Conservation (phyloP, 768 basidiomycete species). For the Russula dissimulans region DNA sequence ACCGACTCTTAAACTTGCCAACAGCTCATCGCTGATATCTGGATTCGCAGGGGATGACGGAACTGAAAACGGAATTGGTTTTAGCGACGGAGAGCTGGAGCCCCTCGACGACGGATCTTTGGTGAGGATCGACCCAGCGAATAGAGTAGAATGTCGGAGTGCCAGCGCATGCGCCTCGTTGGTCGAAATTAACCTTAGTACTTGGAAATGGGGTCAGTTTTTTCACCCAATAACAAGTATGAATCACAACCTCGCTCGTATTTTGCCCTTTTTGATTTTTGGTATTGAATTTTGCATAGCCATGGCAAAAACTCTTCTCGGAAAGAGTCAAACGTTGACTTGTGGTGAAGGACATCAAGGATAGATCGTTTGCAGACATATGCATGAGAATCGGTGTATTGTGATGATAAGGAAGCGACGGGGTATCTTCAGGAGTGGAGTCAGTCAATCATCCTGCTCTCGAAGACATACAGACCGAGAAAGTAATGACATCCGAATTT, state of each 20-base stretch:
- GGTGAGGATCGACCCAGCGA: constrained; percentile 20
- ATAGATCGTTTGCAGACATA: constrained; percentile 77
- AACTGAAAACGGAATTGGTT: constrained; percentile 30
- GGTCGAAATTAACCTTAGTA: constrained; percentile 38
- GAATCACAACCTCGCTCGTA: constrained; percentile 43
- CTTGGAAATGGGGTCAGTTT: constrained; percentile 23
- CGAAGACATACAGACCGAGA: constrained; percentile 41
- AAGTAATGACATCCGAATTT: constrained; percentile 67
- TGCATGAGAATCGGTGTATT: constrained; percentile 78
- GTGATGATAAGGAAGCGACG: constrained; percentile 54
- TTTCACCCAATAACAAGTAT: background rate
- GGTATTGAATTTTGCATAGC: constrained; percentile 82
- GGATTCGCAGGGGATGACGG: constrained; percentile 38
- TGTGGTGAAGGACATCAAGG: constrained; percentile 60
- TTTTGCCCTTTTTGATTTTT: constrained; percentile 46
- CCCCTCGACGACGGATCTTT: constrained; percentile 1
- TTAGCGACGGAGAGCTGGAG: constrained; percentile 22
- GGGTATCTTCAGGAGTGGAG: constrained; percentile 46
- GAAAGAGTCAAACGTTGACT: constrained; percentile 68
- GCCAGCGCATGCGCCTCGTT: constrained; percentile 40
- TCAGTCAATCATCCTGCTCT: background rate
- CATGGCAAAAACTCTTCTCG: constrained; percentile 89
- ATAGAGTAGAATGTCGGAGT: constrained; percentile 51
- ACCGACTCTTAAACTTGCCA: constrained; percentile 52
- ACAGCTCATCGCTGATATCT: constrained; percentile 28